Conservation (phyloP, 768 basidiomycete genomes). For the Suillus tomentosus region DNA sequence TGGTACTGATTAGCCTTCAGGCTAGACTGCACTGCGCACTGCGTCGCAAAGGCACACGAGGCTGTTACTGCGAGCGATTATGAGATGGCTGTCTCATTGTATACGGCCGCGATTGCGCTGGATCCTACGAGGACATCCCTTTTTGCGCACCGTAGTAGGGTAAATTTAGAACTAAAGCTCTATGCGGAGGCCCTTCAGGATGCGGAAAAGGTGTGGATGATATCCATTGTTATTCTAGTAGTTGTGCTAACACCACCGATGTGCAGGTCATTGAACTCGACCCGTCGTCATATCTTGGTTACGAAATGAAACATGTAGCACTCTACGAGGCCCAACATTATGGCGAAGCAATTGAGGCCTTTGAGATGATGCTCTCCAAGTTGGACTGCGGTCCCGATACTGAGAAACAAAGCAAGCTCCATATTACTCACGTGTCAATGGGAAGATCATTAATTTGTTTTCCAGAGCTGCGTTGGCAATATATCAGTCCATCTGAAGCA, state of each 20-base stretch:
- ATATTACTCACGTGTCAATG: neutral
- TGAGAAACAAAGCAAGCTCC: neutral
- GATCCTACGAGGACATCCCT: neutral
- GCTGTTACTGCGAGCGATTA: neutral
- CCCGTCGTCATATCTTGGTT: neutral
- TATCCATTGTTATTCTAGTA: neutral
- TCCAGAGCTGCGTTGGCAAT: neutral
- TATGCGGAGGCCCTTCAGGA: neutral
- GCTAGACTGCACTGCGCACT: neutral
- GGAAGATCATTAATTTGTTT: neutral
- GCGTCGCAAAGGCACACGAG: neutral
- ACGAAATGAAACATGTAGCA: neutral
- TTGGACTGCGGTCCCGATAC: neutral
- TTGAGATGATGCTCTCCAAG: neutral
- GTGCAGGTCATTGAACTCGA: slow-evolving; percentile 1
- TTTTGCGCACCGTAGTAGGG: neutral
- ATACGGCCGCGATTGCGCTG: neutral
- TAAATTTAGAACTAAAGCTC: neutral
- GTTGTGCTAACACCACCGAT: neutral
- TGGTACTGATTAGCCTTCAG: neutral
- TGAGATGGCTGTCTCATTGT: neutral
- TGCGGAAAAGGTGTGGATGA: neutral
- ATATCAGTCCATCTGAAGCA: neutral
- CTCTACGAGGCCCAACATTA: neutral
- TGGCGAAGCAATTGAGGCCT: neutral